Evolutionary conservation across 805 yeast species (phyloP).

Genomic region (Saturnispora dispora): DNA sequence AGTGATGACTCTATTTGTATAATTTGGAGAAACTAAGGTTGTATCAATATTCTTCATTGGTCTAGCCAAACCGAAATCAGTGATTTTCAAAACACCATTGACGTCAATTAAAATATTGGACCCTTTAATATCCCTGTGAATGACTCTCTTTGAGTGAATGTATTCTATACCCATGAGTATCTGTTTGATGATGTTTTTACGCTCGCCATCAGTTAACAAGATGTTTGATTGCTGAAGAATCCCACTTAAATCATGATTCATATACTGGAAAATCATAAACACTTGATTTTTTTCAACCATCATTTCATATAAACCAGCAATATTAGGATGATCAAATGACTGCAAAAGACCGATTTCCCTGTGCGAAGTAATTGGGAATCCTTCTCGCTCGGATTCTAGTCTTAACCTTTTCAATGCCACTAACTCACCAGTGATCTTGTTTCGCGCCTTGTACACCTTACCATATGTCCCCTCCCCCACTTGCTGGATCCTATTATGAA

Average conservation of each 20-base stretch:
- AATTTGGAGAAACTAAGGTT: constrained; percentile 54
- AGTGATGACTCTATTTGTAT: constrained; percentile 92
- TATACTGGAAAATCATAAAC: constrained; percentile 87
- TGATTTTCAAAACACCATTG: constrained; percentile 56
- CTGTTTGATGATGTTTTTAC: constrained; percentile 59
- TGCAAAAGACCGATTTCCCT: constrained; percentile 84
- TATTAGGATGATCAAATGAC: constrained; percentile 69
- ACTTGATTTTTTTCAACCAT: constrained; percentile 72
- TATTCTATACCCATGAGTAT: constrained; percentile 60
- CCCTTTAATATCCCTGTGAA: constrained; percentile 78
- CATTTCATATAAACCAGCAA: constrained; percentile 78
- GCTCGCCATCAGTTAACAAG: constrained; percentile 48
- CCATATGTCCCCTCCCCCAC: constrained; percentile 99
- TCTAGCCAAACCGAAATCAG: constrained; percentile 78
- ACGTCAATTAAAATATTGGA: constrained; percentile 63
- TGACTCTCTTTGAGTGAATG: constrained; percentile 56
- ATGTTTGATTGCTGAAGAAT: constrained; percentile 69
- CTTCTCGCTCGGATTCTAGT: constrained; percentile 83
- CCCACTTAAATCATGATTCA: constrained; percentile 91
- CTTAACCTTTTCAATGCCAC: constrained; percentile 86
- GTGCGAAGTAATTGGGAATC: constrained; percentile 92
- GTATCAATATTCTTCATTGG: constrained; percentile 50
- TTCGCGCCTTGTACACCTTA: constrained; percentile 82
- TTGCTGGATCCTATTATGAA: constrained; percentile 67
- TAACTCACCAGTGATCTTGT: constrained; percentile 52